phyloP scores from a whole-genome alignment of 148 eudicot species.

The Fagopyrum esculentum region DNA sequence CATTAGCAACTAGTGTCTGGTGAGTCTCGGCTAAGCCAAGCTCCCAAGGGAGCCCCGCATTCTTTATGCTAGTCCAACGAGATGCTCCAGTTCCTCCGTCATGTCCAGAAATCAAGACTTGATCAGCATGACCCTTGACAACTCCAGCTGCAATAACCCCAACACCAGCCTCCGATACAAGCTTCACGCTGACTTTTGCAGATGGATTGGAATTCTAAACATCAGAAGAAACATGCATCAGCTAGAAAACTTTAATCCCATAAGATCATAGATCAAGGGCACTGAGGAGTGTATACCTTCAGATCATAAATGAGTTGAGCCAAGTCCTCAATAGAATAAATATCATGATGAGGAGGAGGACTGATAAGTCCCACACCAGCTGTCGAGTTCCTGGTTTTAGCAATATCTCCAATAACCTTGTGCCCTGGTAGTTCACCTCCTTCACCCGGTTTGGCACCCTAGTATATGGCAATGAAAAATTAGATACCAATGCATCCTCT shows the following conservation, averaged over 20 bases:
- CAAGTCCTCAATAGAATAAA: constrained; percentile 94
- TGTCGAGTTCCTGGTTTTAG: constrained; percentile 83
- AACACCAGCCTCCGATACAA: constrained; percentile 98
- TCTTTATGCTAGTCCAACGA: constrained; percentile 97
- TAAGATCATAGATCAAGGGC: background rate
- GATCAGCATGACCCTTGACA: constrained; percentile 98
- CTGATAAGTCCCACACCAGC: constrained; percentile 97
- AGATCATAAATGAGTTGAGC: constrained; percentile 93
- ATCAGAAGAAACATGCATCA: constrained; percentile 7
- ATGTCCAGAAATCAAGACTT: constrained; percentile 91
- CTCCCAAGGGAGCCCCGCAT: constrained; percentile 99
- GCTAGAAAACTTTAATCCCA: background rate
- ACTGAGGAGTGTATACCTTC: constrained; percentile 37
- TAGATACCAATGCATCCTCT: background rate
- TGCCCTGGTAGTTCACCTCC: constrained; percentile 99
- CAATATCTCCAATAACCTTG: constrained; percentile 95
- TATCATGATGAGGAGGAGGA: constrained; percentile 99
- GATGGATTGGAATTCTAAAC: constrained; percentile 82
- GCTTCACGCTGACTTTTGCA: constrained; percentile 87
- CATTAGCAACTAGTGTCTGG: constrained; percentile 92
- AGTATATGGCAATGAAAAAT: background rate
- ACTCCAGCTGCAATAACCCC: constrained; percentile 97
- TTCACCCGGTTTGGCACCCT: constrained; percentile 99
- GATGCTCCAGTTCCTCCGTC: constrained; percentile 99
- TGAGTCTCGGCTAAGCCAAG: constrained; percentile 98